Base-by-base conservation (phyloP, 306 rosid genomes). In the Trifolium fragiferum region DNA sequence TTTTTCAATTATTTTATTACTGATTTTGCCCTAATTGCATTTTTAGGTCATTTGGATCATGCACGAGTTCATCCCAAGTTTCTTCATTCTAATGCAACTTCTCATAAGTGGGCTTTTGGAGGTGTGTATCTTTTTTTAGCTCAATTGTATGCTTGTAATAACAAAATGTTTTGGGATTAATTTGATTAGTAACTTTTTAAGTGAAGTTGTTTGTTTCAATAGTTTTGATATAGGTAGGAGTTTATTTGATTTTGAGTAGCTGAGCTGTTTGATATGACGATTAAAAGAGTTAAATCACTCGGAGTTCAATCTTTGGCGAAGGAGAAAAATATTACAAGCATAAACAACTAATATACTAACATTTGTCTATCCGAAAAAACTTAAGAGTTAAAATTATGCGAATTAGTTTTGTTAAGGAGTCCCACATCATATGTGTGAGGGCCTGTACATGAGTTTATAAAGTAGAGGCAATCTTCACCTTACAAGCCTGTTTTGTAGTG, bases 71-170 rank as follows among this genome's bases (percentile, higher is more conserved):
- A 91, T 77, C 98, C 98, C 32, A 94, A 90, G 87, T 94, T 94
- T 87, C 97, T 94, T 70, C 98, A 94, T 87, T 89, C 98, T 4
- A 94, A 94, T 76, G 98, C 98, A 4, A 94, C 98, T 43, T 91
- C 98, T 2, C 98, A 94, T 84, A 94, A 88, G 65, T 94, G 98
- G 98, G 97, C 98, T 51, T 94, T 94, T 83, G 98, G 98, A 78
- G 98, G 98, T 93, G 60, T 61, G 50, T 23, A 2, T 18, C 72
- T 73, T 76, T 73, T 32, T 46, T 69, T 33, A 18, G 5, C 62
- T 80, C 35, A 55, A 33, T 68, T 80, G 40, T 60, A 43, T 61
- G 66, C 13, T 30, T 61, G 43, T 61, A 19, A 4, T 10, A 62
- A 64, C 57, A 23, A 15, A 38, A 15, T 10, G 9, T 38, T 75